Base-by-base conservation (phyloP, 495 filamentous ascomycete genomes). In the Neurospora discreta region DNA sequence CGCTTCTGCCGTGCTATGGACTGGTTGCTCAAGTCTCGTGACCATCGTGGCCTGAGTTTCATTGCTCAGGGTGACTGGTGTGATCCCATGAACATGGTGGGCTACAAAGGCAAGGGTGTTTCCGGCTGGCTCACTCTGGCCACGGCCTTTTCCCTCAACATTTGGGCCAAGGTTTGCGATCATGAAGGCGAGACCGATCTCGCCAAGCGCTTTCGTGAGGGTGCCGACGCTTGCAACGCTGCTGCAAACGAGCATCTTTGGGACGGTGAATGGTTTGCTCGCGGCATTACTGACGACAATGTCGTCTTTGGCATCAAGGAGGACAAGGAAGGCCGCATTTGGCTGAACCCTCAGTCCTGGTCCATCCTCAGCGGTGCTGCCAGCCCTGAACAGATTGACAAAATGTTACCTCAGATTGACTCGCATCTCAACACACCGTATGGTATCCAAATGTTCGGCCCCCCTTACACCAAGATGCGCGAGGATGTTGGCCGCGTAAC, bases 11-110 rank as follows among this genome's bases (percentile, higher is more conserved):
- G 83, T 38, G 85, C 86, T 52, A 85, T 88, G 83, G 83, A 88
- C 75, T 87, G 83, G 82, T 75, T 88, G 2, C 76, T 86, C 15
- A 72, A 77, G 13, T 77, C 82, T 3, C 84, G 86, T 46, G 86
- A 88, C 73, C 71, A 83, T 39, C 84, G 85, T 20, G 86, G 86
- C 9, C 80, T 88, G 41, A 86, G 84, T 78, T 88, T 82, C 78
- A 87, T 88, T 71, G 84, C 84, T 1, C 85, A 88, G 72, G 86
- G 86, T 52, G 86, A 88, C 73, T 88, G 86, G 86, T 88, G 86
- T 72, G 86, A 88, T 72, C 86, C 86, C 60, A 84, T 88, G 82
- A 88, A 88, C 76, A 88, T 88, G 86, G 86, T 87, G 46, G 86
- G 86, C 42, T 85, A 85, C 75, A 86, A 85, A 75, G 85, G 85